Evolutionary conservation across 2,329 filamentous ascomycete genomes (phyloP).

Genomic region (Ramichloridium luteum): DNA sequence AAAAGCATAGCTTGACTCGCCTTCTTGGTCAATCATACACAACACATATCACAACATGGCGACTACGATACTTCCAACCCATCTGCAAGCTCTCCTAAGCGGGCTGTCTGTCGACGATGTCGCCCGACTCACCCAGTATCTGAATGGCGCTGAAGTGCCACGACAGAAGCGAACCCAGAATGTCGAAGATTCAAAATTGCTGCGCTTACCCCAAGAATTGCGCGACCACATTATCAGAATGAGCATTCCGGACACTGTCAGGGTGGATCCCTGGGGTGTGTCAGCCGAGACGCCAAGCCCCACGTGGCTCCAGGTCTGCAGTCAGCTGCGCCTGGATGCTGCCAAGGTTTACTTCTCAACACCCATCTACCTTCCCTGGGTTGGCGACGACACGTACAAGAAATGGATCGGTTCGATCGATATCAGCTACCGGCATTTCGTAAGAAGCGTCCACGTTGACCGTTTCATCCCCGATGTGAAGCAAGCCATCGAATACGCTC

Average conservation of each 20-base stretch:
- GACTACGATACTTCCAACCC: background rate
- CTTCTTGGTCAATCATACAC: background rate
- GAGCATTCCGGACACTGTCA: background rate
- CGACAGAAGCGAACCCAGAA: background rate
- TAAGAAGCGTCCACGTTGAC: background rate
- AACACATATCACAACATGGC: background rate
- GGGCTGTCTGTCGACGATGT: background rate
- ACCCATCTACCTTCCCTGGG: background rate
- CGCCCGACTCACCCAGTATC: background rate
- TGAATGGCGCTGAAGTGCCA: background rate
- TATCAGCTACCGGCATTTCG: background rate
- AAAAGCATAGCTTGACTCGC: background rate
- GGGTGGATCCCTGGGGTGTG: background rate
- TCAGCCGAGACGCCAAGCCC: background rate
- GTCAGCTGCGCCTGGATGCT: background rate
- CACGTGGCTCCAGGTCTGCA: conserved; percentile 1
- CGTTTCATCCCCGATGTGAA: background rate
- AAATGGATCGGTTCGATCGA: conserved; percentile 1
- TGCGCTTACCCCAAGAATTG: background rate
- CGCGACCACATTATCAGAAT: background rate
- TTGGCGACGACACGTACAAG: background rate
- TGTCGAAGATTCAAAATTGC: background rate
- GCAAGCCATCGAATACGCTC: background rate
- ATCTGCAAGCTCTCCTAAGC: background rate
- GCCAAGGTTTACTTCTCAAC: background rate